Evolutionary conservation across 331 rosid genomes (phyloP).

Genomic region (Cydonia oblonga): DNA sequence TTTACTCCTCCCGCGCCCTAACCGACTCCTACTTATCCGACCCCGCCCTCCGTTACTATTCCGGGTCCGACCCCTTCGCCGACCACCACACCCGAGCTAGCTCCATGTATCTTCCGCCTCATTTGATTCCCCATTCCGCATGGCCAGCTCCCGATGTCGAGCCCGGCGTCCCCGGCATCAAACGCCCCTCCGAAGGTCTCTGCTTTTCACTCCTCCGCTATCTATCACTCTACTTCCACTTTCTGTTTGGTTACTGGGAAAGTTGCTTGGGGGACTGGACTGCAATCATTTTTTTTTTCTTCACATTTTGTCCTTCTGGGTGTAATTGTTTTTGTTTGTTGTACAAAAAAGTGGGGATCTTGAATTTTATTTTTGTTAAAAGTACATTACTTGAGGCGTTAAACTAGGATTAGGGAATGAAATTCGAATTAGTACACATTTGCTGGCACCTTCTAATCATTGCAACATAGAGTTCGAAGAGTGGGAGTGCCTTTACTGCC

Average conservation of each 20-base stretch:
- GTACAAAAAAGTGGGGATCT: neutral
- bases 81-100: conserved; percentile 1
- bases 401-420: neutral
- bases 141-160: conserved; percentile 29
- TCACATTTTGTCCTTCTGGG: neutral
- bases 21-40: conserved; percentile 2
- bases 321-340: neutral
- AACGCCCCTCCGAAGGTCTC: conserved; percentile 77
- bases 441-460: neutral
- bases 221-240: neutral
- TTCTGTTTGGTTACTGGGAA: neutral
- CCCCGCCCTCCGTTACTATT: neutral
- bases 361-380: neutral
- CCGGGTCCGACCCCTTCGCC: neutral
- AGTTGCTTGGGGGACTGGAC: neutral
- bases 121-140: conserved; percentile 11
- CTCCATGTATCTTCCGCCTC: conserved; percentile 22
- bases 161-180: conserved; percentile 26
- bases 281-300: neutral
- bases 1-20: neutral
- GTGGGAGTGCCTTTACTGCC: neutral
- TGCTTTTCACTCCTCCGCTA: neutral
- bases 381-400: neutral
- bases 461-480: neutral
- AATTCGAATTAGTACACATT: neutral